Conservation (phyloP, 495 filamentous ascomycete species). For the Penicillium manginii region DNA sequence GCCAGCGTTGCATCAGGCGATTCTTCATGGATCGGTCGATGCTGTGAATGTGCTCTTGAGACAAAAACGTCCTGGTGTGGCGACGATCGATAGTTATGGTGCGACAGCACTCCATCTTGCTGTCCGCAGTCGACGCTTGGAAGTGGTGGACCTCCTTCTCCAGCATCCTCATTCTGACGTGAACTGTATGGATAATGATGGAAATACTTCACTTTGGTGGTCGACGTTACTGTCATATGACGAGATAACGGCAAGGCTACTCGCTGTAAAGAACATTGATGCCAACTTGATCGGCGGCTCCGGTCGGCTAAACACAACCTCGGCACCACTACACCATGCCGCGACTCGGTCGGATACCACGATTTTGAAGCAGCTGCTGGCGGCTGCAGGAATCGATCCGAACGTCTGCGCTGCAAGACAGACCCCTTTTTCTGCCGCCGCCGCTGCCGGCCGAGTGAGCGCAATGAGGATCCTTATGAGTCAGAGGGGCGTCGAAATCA, state of each 20-base stretch:
- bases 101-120: background rate
- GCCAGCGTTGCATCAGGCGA: background rate
- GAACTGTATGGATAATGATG: background rate
- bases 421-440: slow-evolving; percentile 12
- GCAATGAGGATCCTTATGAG: slow-evolving; percentile 9
- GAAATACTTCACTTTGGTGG: background rate
- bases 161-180: background rate
- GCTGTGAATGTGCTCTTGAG: background rate
- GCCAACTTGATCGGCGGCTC: slow-evolving; percentile 10
- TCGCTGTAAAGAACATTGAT: slow-evolving; percentile 8
- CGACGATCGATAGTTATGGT: background rate
- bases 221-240: slow-evolving; percentile 8
- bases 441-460: slow-evolving; percentile 2
- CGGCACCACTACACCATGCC: slow-evolving; percentile 6
- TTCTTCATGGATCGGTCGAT: background rate
- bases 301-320: background rate
- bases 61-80: background rate
- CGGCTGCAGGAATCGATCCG: slow-evolving; percentile 9
- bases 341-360: background rate
- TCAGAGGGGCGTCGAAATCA: slow-evolving; percentile 14
- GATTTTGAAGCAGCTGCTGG: slow-evolving; percentile 11
- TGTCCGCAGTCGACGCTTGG: background rate
- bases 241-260: slow-evolving; percentile 12
- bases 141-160: background rate
- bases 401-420: slow-evolving; percentile 12